Evolutionary conservation across 306 rosid species (phyloP), one percentile per base, ranked within the genome.

Genomic region (Psophocarpus tetragonolobus): DNA sequence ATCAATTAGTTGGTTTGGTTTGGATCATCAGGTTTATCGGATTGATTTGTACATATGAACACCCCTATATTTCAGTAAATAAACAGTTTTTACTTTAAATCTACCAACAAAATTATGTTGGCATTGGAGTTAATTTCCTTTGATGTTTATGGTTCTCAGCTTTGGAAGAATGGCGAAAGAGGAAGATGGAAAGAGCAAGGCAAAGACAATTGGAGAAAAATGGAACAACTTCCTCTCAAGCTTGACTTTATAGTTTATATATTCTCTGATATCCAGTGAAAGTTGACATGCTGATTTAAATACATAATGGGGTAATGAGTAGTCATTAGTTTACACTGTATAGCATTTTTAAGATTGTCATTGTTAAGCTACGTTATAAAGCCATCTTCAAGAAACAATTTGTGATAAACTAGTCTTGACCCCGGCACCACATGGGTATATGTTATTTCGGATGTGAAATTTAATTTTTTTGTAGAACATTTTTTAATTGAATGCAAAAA

Each of bases 121-220:
- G n/a, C 5, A 61, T 33, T 71, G 47, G 75, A 65, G 66, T 69
- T 45, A 80, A 45, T 78, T 35, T 36, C 45, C 4, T 33, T 15
- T 66, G 71, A 45, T 85, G 77, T 18, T 75, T 75, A 45, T 83
- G 63, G 72, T 79, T 80, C 14, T 51, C 91, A 95, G 99, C 99
- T 84, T 76, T 95, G 80, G 99, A 91, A 83, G 99, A 95, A 82
- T 95, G 99, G 99, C 90, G 99, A 48, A 92, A 89, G 82, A 77
- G 99, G 84, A 95, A 95, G 90, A 95, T 95, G 91, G 99, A 92
- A 74, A 85, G 99, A 61, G 99, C 97, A 26, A 85, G 97, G 71
- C 92, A 80, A 62, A 90, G 99, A 44, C 87, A 90, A 83, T 68
- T 88, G 69, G 97, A 82, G 88, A 95, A 88, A 86, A 95, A 95